Percentiles rank a stretch among this genome's conserved stretches.
Conservation (phyloP, 768 basidiomycete species). For the Hericium erinaceus region DNA sequence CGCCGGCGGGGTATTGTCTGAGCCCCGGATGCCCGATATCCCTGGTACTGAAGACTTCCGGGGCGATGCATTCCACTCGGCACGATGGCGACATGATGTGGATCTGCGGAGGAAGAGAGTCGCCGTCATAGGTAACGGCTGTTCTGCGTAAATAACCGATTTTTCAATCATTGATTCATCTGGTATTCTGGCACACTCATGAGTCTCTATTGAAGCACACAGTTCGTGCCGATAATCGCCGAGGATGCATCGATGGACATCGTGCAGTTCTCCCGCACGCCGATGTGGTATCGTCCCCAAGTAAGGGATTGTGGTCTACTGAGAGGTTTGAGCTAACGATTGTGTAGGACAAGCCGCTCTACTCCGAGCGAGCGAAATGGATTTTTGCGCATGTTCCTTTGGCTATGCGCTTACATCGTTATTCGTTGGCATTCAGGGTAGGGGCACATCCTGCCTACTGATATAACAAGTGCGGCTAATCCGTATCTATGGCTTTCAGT, state of each 20-base stretch:
- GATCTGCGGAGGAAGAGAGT: slow-evolving; percentile 19
- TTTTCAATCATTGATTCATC: too few species aligned
- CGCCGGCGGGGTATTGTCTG: neutral
- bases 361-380: slow-evolving; percentile 13
- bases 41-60: neutral
- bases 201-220: slow-evolving; percentile 12
- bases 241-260: slow-evolving; percentile 16
- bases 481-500: too few species aligned
- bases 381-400: slow-evolving; percentile 15
- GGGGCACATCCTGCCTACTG: neutral
- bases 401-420: slow-evolving; percentile 7
- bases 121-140: slow-evolving; percentile 25
- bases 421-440: slow-evolving; percentile 6
- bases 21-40: neutral
- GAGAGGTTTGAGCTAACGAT: too few species aligned
- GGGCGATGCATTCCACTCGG: slow-evolving; percentile 20
- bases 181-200: too few species aligned
- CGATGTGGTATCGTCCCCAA: slow-evolving; percentile 17
- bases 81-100: slow-evolving; percentile 19
- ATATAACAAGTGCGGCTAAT: too few species aligned
- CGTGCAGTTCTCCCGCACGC: slow-evolving; percentile 21
- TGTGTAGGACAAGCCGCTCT: slow-evolving; percentile 3
- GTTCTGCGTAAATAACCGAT: slow-evolving; percentile 14
- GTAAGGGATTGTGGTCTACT: neutral
- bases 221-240: slow-evolving; percentile 20